These are phyloP conservation scores for Chaetomium olivaceum DNA, from an alignment of 2,329 filamentous ascomycete species.

Conservation along the genomic window DNA sequence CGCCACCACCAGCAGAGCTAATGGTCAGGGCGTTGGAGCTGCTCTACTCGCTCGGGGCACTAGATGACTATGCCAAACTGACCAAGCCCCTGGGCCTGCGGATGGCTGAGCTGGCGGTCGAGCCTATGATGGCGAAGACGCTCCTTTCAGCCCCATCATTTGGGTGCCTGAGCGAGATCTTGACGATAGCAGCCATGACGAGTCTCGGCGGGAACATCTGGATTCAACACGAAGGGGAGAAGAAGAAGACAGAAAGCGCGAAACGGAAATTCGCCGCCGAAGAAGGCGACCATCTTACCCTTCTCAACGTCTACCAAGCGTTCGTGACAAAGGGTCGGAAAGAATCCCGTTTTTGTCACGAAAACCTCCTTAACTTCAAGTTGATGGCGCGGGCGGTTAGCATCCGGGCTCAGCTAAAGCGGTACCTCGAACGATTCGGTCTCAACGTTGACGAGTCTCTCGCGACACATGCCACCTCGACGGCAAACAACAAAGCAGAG, in stretches of 20 bases:
- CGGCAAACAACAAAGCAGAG: slow-evolving; percentile 55
- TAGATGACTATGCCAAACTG: slow-evolving; percentile 88
- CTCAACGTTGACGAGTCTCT: slow-evolving; percentile 67
- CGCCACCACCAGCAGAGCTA: slow-evolving; percentile 79
- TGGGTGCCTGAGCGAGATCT: slow-evolving; percentile 78
- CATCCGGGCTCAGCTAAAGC: slow-evolving; percentile 80
- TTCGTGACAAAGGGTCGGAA: slow-evolving; percentile 83
- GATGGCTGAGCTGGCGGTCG: slow-evolving; percentile 91
- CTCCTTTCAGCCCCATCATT: slow-evolving; percentile 75
- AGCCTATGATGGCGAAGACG: slow-evolving; percentile 94
- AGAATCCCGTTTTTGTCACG: slow-evolving; percentile 81
- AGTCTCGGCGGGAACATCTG: slow-evolving; percentile 81
- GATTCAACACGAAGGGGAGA: slow-evolving; percentile 76
- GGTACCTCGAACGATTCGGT: slow-evolving; percentile 83
- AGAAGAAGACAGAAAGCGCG: slow-evolving; percentile 71
- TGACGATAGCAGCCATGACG: slow-evolving; percentile 93
- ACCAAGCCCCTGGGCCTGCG: slow-evolving; percentile 82
- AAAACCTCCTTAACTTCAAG: slow-evolving; percentile 86
- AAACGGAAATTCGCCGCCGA: slow-evolving; percentile 84
- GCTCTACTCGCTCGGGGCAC: slow-evolving; percentile 79
- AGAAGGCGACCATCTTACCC: slow-evolving; percentile 89
- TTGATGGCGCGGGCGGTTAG: slow-evolving; percentile 78
- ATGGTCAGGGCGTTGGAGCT: slow-evolving; percentile 85
- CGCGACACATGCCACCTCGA: slow-evolving; percentile 39
- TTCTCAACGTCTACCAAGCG: slow-evolving; percentile 89